Evolutionary conservation across 2,329 filamentous ascomycete genomes (phyloP), one percentile per base, ranked within the genome.

Genomic region (Cordyceps farinosa): DNA sequence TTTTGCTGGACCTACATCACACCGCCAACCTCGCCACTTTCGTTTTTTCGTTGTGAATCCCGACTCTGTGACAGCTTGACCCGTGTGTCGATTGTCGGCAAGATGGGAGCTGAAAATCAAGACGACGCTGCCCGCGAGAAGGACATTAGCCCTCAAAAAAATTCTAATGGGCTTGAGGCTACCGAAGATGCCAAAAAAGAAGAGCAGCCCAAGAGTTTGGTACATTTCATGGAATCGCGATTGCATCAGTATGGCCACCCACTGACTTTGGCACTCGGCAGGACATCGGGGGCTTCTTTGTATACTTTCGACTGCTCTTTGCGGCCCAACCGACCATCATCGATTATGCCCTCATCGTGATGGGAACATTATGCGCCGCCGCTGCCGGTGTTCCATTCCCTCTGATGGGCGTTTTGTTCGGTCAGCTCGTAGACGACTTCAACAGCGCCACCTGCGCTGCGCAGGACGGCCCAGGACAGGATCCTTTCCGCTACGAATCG

Each of bases 321-420:
- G 76, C 74, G 62, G 75, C 73, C 62, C 70, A 77, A 50, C 75
- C 75, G 13, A 72, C 70, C 62, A 65, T 68, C 64, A 55, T 73
- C 66, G 76, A 77, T 61, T 67, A 74, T 61, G 59, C 66, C 17
- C 67, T 77, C 48, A 67, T 78, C 22, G 7, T 74, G 11, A 62
- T 69, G 48, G 76, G 75, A 30, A 70, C 65, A 34, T 32, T 71
- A 44, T 75, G 76, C 63, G 78, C 83, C 52, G 80, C 83, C 56
- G 82, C 77, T 40, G 79, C 83, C 27, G 83, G 84, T 30, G 77
- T 84, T 6, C 84, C 84, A 0, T 84, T 86, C 59, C 84, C 83
- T 7, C 74, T 86, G 30, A 79, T 86, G 63, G 83, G 81, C 52
- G 81, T 86, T 54, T 74, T 86, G 51, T 86, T 86, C 66, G 82